Conservation (phyloP, 768 basidiomycete species). For the Tulasnella calospora region DNA sequence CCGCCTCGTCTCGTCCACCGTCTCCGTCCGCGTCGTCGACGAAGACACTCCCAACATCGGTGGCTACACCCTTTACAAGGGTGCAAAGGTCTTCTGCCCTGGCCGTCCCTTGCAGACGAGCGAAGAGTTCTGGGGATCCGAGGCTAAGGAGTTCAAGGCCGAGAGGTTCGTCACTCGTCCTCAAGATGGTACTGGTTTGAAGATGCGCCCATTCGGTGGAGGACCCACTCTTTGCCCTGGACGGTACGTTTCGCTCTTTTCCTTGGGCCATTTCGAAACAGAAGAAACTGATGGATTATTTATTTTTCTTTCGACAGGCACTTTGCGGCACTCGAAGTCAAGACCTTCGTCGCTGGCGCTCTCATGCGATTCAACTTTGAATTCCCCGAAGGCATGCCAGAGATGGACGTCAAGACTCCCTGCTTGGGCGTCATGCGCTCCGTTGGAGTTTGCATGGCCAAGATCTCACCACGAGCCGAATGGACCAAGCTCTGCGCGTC, state of each 20-base stretch:
- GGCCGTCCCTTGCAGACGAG: neutral
- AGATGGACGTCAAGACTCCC: constrained; percentile 15
- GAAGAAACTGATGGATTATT: neutral
- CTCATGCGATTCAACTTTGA: constrained; percentile 24
- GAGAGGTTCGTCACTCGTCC: constrained; percentile 17
- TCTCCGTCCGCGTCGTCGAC: constrained; percentile 18
- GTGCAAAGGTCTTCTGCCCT: constrained; percentile 18
- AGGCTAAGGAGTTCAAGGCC: constrained; percentile 5
- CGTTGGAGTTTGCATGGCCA: constrained; percentile 10
- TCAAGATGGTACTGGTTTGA: neutral
- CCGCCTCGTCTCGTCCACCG: constrained; percentile 3
- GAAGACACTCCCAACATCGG: constrained; percentile 8
- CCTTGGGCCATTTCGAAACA: neutral
- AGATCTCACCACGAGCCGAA: neutral
- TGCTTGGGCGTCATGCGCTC: constrained; percentile 19
- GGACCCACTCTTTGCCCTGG: constrained; percentile 21
- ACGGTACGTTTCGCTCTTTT: neutral
- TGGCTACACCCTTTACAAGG: constrained; percentile 17
- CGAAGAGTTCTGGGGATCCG: constrained; percentile 4
- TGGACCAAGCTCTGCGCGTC: constrained; percentile 14
- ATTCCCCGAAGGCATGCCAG: constrained; percentile 15
- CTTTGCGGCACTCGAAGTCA: constrained; percentile 17
- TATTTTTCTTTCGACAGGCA: constrained; percentile 1
- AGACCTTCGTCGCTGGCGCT: constrained; percentile 17
- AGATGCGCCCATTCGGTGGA: constrained; percentile 23